These are phyloP conservation scores for Naganishia sp. DNA, from an alignment of 1,284 basidiomycete genomes.

Conservation along the genomic window DNA sequence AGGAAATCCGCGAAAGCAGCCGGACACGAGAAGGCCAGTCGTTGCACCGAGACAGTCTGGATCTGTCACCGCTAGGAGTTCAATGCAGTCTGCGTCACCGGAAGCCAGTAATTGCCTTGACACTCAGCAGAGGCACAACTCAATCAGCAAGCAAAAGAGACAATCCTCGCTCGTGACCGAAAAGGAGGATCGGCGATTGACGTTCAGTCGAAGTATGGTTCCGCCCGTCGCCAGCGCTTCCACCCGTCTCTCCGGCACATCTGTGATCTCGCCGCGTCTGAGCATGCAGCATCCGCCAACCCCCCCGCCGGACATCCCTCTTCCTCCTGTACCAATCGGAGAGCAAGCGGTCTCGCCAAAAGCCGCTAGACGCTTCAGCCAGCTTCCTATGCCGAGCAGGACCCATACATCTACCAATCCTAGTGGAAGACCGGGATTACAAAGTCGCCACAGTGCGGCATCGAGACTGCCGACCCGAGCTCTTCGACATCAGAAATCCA, in stretches of 20 bases:
- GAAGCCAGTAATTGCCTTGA: too few relatives aligned
- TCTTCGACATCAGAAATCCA: slow-evolving; percentile 9
- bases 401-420: background rate
- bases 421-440: slow-evolving; percentile 3
- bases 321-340: slow-evolving; percentile 3
- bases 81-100: too few relatives aligned
- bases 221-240: slow-evolving; percentile 5
- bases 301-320: slow-evolving; percentile 21
- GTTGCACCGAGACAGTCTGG: background rate
- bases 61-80: background rate
- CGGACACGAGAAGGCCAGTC: background rate
- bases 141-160: background rate
- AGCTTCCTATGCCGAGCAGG: slow-evolving; percentile 8
- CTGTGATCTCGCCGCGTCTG: slow-evolving; percentile 4
- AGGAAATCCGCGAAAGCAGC: background rate
- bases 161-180: background rate
- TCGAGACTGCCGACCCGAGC: slow-evolving; percentile 10
- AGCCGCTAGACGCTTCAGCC: slow-evolving; percentile 12
- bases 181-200: background rate
- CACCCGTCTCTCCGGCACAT: background rate
- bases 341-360: background rate
- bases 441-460: slow-evolving; percentile 23
- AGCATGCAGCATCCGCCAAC: slow-evolving; percentile 18
- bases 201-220: slow-evolving; percentile 8
- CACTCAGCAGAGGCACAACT: background rate